Percentiles rank a stretch among this genome's conserved stretches.
These are phyloP conservation scores for Blastomyces percursus DNA, from an alignment of 2,329 filamentous ascomycete genomes.

Conservation along the genomic window DNA sequence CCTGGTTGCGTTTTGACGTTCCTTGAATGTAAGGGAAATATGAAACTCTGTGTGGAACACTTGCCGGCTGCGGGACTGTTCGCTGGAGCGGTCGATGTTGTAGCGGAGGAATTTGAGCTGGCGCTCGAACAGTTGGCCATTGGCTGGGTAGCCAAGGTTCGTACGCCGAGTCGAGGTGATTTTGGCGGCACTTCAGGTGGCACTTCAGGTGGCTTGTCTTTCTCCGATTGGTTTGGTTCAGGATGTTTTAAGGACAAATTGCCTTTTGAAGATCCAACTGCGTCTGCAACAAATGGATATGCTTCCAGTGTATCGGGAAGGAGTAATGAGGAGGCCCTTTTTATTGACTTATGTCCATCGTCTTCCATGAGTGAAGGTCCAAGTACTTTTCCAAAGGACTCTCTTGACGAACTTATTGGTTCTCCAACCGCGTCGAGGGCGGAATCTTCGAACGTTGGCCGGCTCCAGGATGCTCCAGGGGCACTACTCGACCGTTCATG, in stretches of 20 bases:
- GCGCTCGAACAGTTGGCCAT: slow-evolving; percentile 7
- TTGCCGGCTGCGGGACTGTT: slow-evolving; percentile 3
- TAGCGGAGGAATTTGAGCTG: slow-evolving; percentile 5
- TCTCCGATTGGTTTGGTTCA: neutral
- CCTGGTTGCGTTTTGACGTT: neutral
- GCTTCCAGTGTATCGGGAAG: slow-evolving; percentile 7
- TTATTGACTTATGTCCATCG: slow-evolving; percentile 6
- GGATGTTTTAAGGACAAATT: neutral
- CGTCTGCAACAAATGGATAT: neutral
- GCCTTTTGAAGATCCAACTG: neutral
- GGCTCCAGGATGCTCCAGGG: slow-evolving; percentile 12
- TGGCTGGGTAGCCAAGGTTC: slow-evolving; percentile 10
- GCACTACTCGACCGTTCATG: slow-evolving; percentile 21
- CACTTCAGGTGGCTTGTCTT: slow-evolving; percentile 12
- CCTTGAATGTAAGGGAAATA: slow-evolving; percentile 2
- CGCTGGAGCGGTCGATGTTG: neutral
- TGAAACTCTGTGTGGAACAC: neutral
- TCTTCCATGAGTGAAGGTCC: slow-evolving; percentile 7
- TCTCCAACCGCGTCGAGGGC: slow-evolving; percentile 11
- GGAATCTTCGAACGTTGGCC: slow-evolving; percentile 8
- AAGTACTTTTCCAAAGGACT: slow-evolving; percentile 4
- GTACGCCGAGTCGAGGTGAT: slow-evolving; percentile 16
- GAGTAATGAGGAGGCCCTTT: slow-evolving; percentile 8
- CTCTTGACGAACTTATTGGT: slow-evolving; percentile 8
- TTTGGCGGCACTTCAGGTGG: slow-evolving; percentile 22